Percentiles rank a stretch among this genome's conserved stretches.
These are phyloP conservation scores for Coprinopsis sp. DNA, from an alignment of 768 basidiomycete genomes.

Conservation along the genomic window DNA sequence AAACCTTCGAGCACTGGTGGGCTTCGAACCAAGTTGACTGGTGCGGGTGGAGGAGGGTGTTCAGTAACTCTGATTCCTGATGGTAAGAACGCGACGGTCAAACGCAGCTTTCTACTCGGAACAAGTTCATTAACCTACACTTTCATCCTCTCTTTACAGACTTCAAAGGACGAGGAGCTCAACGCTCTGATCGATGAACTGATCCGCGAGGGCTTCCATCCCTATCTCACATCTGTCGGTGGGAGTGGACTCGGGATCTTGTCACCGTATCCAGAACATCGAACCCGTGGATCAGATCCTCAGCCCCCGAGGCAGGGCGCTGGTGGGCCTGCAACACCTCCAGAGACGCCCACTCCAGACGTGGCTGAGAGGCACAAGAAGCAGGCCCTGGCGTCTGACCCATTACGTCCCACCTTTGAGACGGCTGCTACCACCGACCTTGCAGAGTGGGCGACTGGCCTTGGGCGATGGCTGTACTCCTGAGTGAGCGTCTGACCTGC, in stretches of 20 bases:
- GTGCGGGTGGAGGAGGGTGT: conserved; percentile 98
- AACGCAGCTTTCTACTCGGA: conserved; percentile 4
- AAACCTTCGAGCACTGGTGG: conserved; percentile 62
- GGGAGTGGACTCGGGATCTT: conserved; percentile 90
- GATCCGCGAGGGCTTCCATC: conserved; percentile 60
- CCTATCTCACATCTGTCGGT: conserved; percentile 90
- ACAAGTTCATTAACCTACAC: conserved; percentile 6
- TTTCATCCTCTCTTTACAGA: conserved; percentile 58
- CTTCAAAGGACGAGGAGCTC: conserved; percentile 58
- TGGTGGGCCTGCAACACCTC: conserved; percentile 47
- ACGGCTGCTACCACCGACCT: conserved; percentile 37
- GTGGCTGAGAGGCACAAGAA: conserved; percentile 20
- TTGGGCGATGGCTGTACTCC: conserved; percentile 62
- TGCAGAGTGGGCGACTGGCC: conserved; percentile 45
- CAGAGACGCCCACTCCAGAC: conserved; percentile 39
- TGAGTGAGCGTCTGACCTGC: conserved; percentile 21
- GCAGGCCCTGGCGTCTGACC: conserved; percentile 20
- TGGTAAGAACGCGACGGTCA: conserved; percentile 43
- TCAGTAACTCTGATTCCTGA: conserved; percentile 94
- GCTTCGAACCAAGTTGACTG: conserved; percentile 91
- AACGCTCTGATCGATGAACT: conserved; percentile 57
- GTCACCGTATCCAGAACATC: conserved; percentile 50
- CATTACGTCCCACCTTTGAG: conserved; percentile 42
- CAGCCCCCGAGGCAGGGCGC: conserved; percentile 16
- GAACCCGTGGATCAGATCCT: conserved; percentile 27